phyloP scores from a whole-genome alignment of 2,329 filamentous ascomycete species.

The Amauroascus niger region DNA sequence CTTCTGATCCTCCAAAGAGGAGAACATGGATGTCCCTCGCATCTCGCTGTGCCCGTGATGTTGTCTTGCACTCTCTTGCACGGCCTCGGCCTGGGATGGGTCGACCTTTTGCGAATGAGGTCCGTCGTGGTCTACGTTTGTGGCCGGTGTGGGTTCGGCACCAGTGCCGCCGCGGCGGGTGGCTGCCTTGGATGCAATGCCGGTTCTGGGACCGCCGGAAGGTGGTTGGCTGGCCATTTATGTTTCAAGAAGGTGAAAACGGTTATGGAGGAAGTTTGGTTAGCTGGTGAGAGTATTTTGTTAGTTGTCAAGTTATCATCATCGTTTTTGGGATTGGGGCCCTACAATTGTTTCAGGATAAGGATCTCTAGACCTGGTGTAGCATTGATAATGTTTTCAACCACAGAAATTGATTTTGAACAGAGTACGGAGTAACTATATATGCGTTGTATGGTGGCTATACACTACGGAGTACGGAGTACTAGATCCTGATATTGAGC shows the following conservation, averaged over 20 bases:
- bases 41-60: constrained; percentile 4
- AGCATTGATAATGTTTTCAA: no score
- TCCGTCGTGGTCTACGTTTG: constrained; percentile 3
- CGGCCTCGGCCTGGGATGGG: not conserved
- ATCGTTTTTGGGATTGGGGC: no score
- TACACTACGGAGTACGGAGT: no score
- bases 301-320: not conserved
- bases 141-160: constrained; percentile 4
- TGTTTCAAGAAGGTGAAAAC: not conserved
- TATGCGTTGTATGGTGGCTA: no score
- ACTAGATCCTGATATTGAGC: constrained; percentile 1
- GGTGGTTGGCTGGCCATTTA: not conserved
- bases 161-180: constrained; percentile 7
- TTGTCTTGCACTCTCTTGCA: not conserved
- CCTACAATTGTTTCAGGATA: no score
- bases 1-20: constrained; percentile 4
- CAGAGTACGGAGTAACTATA: no score
- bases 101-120: not conserved
- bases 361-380: not conserved
- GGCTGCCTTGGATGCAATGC: constrained; percentile 6
- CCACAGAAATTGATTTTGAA: no score
- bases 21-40: not conserved
- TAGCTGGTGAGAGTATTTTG: not conserved
- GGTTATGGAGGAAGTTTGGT: not conserved
- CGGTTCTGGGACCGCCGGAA: constrained; percentile 5